These are phyloP conservation scores for Leucaena leucocephala DNA, from an alignment of 306 rosid species.

Conservation along the genomic window DNA sequence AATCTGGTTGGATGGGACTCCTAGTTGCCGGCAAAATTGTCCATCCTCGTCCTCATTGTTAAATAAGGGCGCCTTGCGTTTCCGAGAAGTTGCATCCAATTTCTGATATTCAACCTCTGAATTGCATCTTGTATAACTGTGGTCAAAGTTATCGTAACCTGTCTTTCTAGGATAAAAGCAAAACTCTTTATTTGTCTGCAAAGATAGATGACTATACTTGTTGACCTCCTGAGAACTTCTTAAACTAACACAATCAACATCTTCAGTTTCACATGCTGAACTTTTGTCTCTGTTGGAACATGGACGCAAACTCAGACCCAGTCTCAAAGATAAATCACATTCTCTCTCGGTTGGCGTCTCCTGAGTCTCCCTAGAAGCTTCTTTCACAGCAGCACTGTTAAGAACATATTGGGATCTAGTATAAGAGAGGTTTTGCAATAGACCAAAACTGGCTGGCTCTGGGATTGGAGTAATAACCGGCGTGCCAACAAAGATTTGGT, in stretches of 20 bases:
- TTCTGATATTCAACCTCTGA: constrained; percentile 60
- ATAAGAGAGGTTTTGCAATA: constrained; percentile 41
- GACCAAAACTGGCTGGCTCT: constrained; percentile 57
- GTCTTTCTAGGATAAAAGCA: constrained; percentile 64
- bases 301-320: constrained; percentile 65
- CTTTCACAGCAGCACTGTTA: constrained; percentile 38
- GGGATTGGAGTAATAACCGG: constrained; percentile 57
- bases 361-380: constrained; percentile 42
- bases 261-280: constrained; percentile 55
- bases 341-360: constrained; percentile 51
- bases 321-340: constrained; percentile 82
- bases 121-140: constrained; percentile 52
- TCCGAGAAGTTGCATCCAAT: constrained; percentile 55
- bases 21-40: constrained; percentile 75
- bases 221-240: constrained; percentile 56
- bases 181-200: constrained; percentile 54
- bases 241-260: constrained; percentile 44
- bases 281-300: constrained; percentile 50
- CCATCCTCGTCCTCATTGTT: constrained; percentile 69
- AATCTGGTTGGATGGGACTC: constrained; percentile 72
- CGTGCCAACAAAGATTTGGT: constrained; percentile 66
- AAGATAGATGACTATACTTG: constrained; percentile 49
- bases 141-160: constrained; percentile 51
- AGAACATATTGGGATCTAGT: constrained; percentile 48
- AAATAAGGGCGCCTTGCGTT: constrained; percentile 71